Base-by-base conservation (phyloP, 169 alveolate species). In the Plasmodium yoelii region DNA sequence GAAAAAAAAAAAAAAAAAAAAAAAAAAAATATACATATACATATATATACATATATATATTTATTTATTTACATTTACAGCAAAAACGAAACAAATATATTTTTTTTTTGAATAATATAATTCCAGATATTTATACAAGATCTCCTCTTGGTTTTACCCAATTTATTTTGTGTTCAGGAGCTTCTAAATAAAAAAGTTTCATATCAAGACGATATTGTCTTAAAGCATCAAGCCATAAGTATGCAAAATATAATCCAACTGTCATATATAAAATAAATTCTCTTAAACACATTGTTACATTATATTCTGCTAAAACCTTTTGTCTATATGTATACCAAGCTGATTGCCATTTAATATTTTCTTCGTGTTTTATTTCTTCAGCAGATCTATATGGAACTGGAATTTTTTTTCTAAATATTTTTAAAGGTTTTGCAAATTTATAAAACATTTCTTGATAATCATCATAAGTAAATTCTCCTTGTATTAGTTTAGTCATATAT, bases 401-500 rank as follows among this genome's bases (percentile, higher is more conserved):
- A 26, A 96, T 95, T 77, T 92, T 95, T 22, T 88, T 93, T 74
- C 98, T 93, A 87, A 93, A 94, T 64, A 96, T 96, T 93, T 93
- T 96, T 59, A 95, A 89, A 4, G 98, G 98, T 75, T 95, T 95
- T 49, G 98, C 97, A 64, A 95, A 95, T 73, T 93, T 93, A 90
- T 96, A 96, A 93, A 96, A 96, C 98, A 96, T 96, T 87, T 96
- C 98, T 88, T 95, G 97, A 84, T 94, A 96, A 88, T 96, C 98
- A 57, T 95, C 94, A 88, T 93, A 94, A 60, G 98, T 96, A 88
- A 96, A 92, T 73, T 93, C 95, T 2, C 97, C 97, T 42, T 77
- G 26, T 19, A 93, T 92, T 15, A 96, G 92, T 93, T 95, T 94
- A 70, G 92, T 94, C 96, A 94, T 94, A 87, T 94, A 95, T 8